A percentile compares a stretch with the other conserved stretches of the same genome.
phyloP scores from a whole-genome alignment of 2,329 filamentous ascomycete species.

The Curvularia sp. region DNA sequence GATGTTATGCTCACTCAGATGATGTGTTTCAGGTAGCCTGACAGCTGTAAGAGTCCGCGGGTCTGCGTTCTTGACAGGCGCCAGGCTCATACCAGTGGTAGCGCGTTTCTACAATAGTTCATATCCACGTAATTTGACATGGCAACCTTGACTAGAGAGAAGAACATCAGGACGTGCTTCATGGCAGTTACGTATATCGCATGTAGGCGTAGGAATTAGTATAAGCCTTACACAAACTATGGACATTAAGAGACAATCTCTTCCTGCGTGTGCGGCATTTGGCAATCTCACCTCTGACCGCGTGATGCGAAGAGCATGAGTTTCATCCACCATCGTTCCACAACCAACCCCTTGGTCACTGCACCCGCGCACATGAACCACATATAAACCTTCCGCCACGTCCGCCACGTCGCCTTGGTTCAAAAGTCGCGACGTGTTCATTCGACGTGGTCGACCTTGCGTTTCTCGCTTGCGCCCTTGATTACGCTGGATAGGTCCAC shows the following conservation, averaged over 20 bases:
- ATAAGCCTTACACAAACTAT: neutral
- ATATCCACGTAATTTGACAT: neutral
- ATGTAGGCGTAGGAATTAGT: neutral
- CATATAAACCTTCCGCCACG: too few species aligned
- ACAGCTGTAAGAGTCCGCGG: neutral
- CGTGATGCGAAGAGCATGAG: neutral
- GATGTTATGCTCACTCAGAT: conserved; percentile 8
- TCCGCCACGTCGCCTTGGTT: too few species aligned
- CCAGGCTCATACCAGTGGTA: neutral
- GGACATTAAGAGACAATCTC: neutral
- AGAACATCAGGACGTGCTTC: neutral
- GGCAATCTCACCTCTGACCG: neutral
- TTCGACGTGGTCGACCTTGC: conserved; percentile 34
- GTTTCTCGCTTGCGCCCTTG: conserved; percentile 53
- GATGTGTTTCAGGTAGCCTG: conserved; percentile 5
- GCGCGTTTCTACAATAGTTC: neutral
- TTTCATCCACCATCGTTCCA: neutral
- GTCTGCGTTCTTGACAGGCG: neutral
- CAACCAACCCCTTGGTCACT: neutral
- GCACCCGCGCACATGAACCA: neutral
- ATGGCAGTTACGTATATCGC: neutral
- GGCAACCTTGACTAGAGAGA: neutral
- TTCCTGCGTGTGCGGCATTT: neutral
- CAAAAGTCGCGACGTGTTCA: neutral
- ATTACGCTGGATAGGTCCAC: conserved; percentile 55